phyloP scores from a whole-genome alignment of 23 red algal species.

The Gracilaria domingensis region DNA sequence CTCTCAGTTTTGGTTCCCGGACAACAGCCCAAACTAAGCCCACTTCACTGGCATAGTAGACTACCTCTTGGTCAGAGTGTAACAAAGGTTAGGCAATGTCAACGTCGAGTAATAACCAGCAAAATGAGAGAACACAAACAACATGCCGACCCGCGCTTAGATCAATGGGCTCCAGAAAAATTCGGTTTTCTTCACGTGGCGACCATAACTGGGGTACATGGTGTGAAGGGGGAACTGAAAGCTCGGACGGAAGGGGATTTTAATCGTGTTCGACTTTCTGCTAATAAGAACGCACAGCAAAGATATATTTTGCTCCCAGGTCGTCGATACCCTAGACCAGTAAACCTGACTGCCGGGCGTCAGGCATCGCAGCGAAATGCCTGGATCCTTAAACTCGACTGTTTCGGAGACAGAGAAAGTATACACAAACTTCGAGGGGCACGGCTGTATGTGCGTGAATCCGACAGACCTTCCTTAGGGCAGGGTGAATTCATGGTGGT shows the following conservation, averaged over 20 bases:
- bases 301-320: conserved; percentile 81
- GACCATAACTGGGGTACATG: conserved; percentile 76
- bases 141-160: background rate
- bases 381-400: conserved; percentile 61
- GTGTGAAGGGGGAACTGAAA: conserved; percentile 81
- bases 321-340: conserved; percentile 82
- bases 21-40: background rate
- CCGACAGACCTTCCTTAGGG: conserved; percentile 55
- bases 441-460: conserved; percentile 63
- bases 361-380: conserved; percentile 76
- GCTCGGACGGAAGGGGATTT: conserved; percentile 60
- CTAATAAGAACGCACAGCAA: conserved; percentile 30
- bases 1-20: background rate
- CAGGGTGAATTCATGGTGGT: conserved; percentile 68
- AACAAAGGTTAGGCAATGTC: background rate
- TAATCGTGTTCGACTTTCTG: conserved; percentile 51
- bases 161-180: conserved; percentile 74
- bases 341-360: conserved; percentile 51
- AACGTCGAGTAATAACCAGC: background rate
- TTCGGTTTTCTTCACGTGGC: conserved; percentile 83
- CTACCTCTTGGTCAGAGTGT: too few relatives aligned
- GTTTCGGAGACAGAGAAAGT: conserved; percentile 22
- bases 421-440: conserved; percentile 62
- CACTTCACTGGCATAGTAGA: background rate
- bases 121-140: background rate